Evolutionary conservation across 2,329 filamentous ascomycete genomes (phyloP), one percentile per base, ranked within the genome.

Genomic region (Fusarium redolens): DNA sequence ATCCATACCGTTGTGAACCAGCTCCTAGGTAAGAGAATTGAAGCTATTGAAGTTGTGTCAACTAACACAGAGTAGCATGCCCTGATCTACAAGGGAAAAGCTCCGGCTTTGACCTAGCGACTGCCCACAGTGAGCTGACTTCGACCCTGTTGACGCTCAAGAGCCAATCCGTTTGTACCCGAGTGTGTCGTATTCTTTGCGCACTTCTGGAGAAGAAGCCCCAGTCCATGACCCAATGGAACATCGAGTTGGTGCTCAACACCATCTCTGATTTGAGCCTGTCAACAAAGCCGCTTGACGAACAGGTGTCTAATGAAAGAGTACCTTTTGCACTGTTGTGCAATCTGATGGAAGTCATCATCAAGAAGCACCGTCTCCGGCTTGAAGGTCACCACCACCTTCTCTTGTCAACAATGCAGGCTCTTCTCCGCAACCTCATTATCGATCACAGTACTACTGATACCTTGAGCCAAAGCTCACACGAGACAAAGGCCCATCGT

Each of bases 351-450:
- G 87, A 89, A 61, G 81, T 84, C 28, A 81, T 92, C 41, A 86
- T 92, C 77, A 86, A 86, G 76, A 87, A 89, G 52, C 89, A 92
- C 78, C 84, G 90, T 8, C 83, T 89, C 47, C 88, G 90, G 14
- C 82, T 92, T 4, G 87, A 91, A 73, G 89, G 89, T 4, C 90
- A 90, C 69, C 89, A 90, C 74, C 90, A 91, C 75, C 81, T 91
- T 48, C 82, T 91, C 9, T 80, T 90, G 51, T 80, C 85, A 40
- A 81, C 85, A 5, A 81, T 92, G 65, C 87, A 90, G 73, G 81
- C 85, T 7, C 86, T 92, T n/a, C 84, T 92, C 40, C 81, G 82
- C 28, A 84, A 84, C 40, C 84, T 92, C 22, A 82, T 91, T 38
- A 75, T 81, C 4, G 72, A 73, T n/a, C 77, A 80, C 62, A 33